phyloP scores from a whole-genome alignment of 2,329 filamentous ascomycete species.

The Colletotrichum aenigma region DNA sequence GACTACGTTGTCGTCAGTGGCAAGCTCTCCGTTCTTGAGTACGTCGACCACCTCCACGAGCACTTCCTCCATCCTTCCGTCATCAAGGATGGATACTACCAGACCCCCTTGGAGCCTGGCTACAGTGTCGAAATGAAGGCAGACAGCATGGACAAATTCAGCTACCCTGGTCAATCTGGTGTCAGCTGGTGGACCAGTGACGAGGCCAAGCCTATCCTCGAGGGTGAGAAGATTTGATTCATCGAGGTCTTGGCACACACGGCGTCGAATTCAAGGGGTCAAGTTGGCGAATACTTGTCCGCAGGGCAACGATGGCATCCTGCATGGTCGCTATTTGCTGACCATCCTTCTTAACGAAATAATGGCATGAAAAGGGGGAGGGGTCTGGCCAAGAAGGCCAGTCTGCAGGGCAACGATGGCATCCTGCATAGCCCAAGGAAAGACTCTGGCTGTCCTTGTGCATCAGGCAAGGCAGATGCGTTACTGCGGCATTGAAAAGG shows the following conservation, averaged over 20 bases:
- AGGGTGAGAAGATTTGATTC: slow-evolving; percentile 60
- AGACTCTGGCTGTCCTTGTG: neutral
- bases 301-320: slow-evolving; percentile 38
- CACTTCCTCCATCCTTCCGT: slow-evolving; percentile 84
- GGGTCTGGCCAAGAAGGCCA: slow-evolving; percentile 22
- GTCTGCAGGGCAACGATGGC: slow-evolving; percentile 32
- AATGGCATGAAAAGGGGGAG: slow-evolving; percentile 6
- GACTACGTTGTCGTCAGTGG: slow-evolving; percentile 89
- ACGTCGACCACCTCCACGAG: slow-evolving; percentile 92
- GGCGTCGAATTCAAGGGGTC: slow-evolving; percentile 6
- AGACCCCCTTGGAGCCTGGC: slow-evolving; percentile 80
- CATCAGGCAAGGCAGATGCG: neutral
- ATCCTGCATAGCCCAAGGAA: slow-evolving; percentile 24
- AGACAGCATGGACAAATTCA: slow-evolving; percentile 81
- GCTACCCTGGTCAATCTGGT: slow-evolving; percentile 76
- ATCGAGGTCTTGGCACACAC: neutral
- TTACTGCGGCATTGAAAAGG: neutral
- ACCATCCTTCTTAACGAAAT: slow-evolving; percentile 18
- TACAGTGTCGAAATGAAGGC: slow-evolving; percentile 95
- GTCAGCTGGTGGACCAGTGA: slow-evolving; percentile 87
- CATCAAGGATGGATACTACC: slow-evolving; percentile 86
- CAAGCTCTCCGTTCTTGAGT: slow-evolving; percentile 83
- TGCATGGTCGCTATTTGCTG: slow-evolving; percentile 22
- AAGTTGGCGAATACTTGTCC: slow-evolving; percentile 23
- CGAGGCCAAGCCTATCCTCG: slow-evolving; percentile 76